phyloP scores from a whole-genome alignment of 495 filamentous ascomycete genomes.

The Lindgomyces ingoldianus region DNA sequence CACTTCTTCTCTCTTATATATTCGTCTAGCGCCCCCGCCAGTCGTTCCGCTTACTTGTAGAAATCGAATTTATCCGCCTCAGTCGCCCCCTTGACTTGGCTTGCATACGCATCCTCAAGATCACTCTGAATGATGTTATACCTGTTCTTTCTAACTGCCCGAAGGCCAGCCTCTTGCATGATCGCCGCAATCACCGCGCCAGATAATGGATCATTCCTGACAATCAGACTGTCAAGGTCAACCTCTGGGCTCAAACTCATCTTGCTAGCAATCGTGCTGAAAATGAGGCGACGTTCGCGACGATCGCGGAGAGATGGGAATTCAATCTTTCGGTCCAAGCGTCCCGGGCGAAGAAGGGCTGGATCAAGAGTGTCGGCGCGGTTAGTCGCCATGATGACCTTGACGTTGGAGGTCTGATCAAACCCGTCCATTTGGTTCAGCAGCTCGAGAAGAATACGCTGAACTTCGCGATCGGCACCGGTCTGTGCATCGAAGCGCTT shows the following conservation, averaged over 20 bases:
- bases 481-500: constrained; percentile 99
- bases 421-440: constrained; percentile 99
- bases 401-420: constrained; percentile 97
- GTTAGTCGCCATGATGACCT: constrained; percentile 99
- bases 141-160: constrained; percentile 94
- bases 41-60: constrained; percentile 48
- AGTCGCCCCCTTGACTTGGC: constrained; percentile 85
- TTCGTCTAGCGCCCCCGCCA: constrained; percentile 5
- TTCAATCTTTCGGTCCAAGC: constrained; percentile 97
- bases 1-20: not conserved
- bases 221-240: constrained; percentile 91
- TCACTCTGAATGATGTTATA: constrained; percentile 98
- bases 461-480: constrained; percentile 94
- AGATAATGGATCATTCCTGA: constrained; percentile 91
- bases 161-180: constrained; percentile 96
- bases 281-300: constrained; percentile 91
- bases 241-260: constrained; percentile 97
- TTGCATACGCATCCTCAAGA: constrained; percentile 91
- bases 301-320: constrained; percentile 90
- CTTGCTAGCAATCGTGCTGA: constrained; percentile 90
- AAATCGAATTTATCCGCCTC: constrained; percentile 80
- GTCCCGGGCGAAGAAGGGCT: constrained; percentile 87
- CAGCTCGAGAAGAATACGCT: constrained; percentile 94
- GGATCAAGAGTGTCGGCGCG: constrained; percentile 95
- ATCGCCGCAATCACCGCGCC: constrained; percentile 97